A percentile compares a stretch with the other conserved stretches of the same genome.
Conservation (phyloP, 2,329 filamentous ascomycete genomes). For the Huntiella savannae region DNA sequence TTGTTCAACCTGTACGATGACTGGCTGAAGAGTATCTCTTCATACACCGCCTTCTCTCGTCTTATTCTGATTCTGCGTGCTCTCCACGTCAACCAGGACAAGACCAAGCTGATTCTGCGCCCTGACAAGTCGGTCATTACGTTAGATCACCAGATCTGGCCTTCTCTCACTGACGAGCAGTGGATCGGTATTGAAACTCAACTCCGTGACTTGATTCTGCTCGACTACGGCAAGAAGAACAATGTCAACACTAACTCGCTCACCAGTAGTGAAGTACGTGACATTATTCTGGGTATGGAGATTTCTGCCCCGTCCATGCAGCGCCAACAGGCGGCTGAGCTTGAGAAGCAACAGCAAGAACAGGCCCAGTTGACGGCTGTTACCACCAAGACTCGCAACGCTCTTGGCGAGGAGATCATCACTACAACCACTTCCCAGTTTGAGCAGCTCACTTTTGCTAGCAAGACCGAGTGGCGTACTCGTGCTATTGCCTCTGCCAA, state of each 20-base stretch:
- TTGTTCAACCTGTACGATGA: conserved; percentile 98
- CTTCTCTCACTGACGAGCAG: conserved; percentile 78
- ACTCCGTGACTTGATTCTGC: conserved; percentile 83
- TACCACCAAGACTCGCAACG: conserved; percentile 95
- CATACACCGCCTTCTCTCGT: conserved; percentile 94
- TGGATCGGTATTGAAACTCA: conserved; percentile 99
- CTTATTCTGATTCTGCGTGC: conserved; percentile 84
- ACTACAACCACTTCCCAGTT: conserved; percentile 96
- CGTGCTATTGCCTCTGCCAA: conserved; percentile 93
- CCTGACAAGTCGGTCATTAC: conserved; percentile 98
- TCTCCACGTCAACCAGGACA: conserved; percentile 92
- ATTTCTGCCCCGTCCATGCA: conserved; percentile 97
- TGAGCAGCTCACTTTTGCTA: conserved; percentile 92
- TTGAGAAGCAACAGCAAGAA: conserved; percentile 97
- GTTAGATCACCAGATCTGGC: conserved; percentile 98
- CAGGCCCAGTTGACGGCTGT: conserved; percentile 92
- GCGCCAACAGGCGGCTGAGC: conserved; percentile 92
- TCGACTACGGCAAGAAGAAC: conserved; percentile 99
- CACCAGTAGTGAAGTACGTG: conserved; percentile 89
- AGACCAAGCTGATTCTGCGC: conserved; percentile 85
- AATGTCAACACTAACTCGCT: conserved; percentile 96
- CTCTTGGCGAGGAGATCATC: conserved; percentile 92
- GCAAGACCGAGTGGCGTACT: conserved; percentile 97
- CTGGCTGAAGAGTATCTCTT: conserved; percentile 96
- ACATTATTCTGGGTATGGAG: conserved; percentile 98